Evolutionary conservation across 306 rosid species (phyloP).

Genomic region (Heteromeles arbutifolia): DNA sequence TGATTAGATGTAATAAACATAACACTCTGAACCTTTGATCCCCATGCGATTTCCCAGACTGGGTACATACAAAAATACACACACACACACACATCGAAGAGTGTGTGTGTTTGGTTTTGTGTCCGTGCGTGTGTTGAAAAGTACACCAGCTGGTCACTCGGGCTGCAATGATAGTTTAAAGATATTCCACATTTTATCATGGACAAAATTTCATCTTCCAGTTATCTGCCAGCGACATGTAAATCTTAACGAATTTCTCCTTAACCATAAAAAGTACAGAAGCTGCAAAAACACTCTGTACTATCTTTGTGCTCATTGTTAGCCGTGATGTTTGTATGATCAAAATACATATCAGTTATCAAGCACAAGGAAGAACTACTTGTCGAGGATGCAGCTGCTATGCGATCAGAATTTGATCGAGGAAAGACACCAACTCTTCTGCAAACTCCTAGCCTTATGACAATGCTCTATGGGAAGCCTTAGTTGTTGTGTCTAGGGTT

Average conservation of each 20-base stretch:
- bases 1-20: not conserved
- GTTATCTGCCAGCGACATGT: slow-evolving; percentile 31
- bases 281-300: slow-evolving; percentile 84
- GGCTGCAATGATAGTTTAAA: not conserved
- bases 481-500: too few relatives aligned
- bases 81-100: too few relatives aligned
- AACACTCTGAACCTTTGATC: not conserved
- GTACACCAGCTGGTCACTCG: not conserved
- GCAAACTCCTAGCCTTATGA: too few relatives aligned
- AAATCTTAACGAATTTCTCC: slow-evolving; percentile 73
- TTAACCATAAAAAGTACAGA: slow-evolving; percentile 75
- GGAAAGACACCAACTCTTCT: too few relatives aligned
- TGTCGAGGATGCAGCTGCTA: too few relatives aligned
- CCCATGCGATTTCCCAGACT: not conserved
- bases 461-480: too few relatives aligned
- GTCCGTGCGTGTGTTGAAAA: not conserved
- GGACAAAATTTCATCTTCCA: slow-evolving; percentile 1
- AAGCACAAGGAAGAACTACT: too few relatives aligned
- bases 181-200: not conserved
- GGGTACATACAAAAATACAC: not conserved
- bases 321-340: too few relatives aligned
- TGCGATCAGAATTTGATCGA: too few relatives aligned
- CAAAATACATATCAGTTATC: too few relatives aligned
- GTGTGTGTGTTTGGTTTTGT: not conserved
- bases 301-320: slow-evolving; percentile 67